A percentile compares a stretch with the other conserved stretches of the same genome.
These are phyloP conservation scores for Aspergillus incahuasiensis DNA, from an alignment of 495 filamentous ascomycete species.

Conservation along the genomic window DNA sequence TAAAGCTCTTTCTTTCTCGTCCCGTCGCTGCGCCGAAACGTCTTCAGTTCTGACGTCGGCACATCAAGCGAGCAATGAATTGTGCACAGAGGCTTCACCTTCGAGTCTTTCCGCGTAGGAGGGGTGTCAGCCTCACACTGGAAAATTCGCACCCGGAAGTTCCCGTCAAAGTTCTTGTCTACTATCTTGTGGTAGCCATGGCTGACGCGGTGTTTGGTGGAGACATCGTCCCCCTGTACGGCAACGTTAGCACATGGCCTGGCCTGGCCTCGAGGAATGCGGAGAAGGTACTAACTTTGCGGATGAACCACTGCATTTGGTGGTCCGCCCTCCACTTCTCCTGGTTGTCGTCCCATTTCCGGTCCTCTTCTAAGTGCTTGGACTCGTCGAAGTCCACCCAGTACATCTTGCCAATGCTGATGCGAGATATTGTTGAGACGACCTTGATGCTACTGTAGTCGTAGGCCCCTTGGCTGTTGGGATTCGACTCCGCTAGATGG, in stretches of 20 bases:
- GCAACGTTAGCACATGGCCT: neutral
- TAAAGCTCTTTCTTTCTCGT: neutral
- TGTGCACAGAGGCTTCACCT: neutral
- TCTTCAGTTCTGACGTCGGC: neutral
- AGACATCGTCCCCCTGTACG: conserved; percentile 5
- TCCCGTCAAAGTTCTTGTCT: neutral
- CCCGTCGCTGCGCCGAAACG: neutral
- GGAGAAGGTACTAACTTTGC: neutral
- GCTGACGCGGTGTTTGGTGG: neutral
- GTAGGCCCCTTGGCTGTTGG: neutral
- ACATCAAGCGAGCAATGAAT: conserved; percentile 2
- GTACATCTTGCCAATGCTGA: conserved; percentile 1
- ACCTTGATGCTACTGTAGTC: neutral
- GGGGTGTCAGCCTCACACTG: conserved; percentile 4
- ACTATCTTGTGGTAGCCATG: neutral
- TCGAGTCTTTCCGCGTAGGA: neutral
- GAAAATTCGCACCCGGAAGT: neutral
- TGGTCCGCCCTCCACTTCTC: conserved; percentile 4
- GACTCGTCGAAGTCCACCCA: neutral
- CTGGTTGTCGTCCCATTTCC: neutral
- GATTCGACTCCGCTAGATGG: neutral
- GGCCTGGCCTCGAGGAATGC: neutral
- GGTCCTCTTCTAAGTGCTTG: conserved; percentile 1
- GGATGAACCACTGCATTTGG: conserved; percentile 8
- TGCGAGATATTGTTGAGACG: conserved; percentile 1